Percentiles rank a stretch among this genome's conserved stretches.
phyloP scores from a whole-genome alignment of 352 stramenopile species.

The Phytophthora fragariae region DNA sequence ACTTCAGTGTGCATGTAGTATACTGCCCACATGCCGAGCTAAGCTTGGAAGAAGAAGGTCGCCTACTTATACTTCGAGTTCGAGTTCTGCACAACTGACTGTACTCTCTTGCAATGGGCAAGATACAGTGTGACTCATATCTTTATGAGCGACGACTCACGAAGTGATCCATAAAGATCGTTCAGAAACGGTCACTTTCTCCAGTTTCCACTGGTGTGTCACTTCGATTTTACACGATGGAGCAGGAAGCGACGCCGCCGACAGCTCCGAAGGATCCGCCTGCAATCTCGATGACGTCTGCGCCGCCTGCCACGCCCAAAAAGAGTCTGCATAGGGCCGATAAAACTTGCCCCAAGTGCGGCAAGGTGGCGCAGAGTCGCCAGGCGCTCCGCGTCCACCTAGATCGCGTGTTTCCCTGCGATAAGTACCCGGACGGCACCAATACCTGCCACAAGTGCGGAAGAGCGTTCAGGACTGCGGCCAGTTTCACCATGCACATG shows the following conservation, averaged over 20 bases:
- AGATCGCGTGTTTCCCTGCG: constrained; percentile 17
- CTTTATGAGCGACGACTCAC: not conserved
- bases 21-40: no score
- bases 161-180: not conserved
- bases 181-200: not conserved
- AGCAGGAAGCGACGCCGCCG: not conserved
- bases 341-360: constrained; percentile 18
- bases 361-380: constrained; percentile 18
- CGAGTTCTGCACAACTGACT: not conserved
- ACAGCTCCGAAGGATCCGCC: not conserved
- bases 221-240: not conserved
- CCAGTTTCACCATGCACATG: not conserved
- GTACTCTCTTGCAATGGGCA: not conserved
- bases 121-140: not conserved
- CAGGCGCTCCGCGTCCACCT: constrained; percentile 8
- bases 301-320: not conserved
- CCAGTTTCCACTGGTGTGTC: not conserved
- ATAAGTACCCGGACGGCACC: not conserved
- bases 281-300: not conserved
- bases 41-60: no score
- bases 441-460: constrained; percentile 16
- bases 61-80: no score
- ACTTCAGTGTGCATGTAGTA: no score
- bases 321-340: not conserved
- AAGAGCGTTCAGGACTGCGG: constrained; percentile 4